phyloP scores from a whole-genome alignment of 192 early-diverging fungal species.

The Ambispora gerdemannii region DNA sequence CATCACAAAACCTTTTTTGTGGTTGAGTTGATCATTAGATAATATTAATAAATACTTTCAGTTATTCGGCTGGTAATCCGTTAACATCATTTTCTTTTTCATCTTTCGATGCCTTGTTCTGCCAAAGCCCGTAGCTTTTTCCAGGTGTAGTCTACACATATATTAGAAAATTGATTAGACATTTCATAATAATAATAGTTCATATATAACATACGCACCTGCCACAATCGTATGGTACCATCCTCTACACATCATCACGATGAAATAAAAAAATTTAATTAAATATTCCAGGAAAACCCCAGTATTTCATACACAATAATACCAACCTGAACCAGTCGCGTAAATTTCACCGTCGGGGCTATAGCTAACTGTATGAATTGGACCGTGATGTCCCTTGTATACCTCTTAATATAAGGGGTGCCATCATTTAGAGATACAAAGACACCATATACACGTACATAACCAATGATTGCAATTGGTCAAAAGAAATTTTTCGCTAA shows the following conservation, averaged over 20 bases:
- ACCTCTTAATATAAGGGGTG: conserved; percentile 45
- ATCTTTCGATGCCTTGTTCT: conserved; percentile 48
- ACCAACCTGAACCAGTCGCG: conserved; percentile 72
- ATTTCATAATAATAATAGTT: neutral
- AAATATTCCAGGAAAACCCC: too few relatives aligned
- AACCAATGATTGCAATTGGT: neutral
- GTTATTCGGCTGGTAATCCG: conserved; percentile 23
- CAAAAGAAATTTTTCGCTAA: conserved; percentile 15
- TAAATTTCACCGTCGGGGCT: conserved; percentile 91
- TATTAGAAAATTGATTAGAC: neutral
- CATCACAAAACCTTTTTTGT: too few relatives aligned
- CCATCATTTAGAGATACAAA: neutral
- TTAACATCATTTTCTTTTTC: conserved; percentile 32
- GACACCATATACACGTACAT: too few relatives aligned
- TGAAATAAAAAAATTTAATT: conserved; percentile 9
- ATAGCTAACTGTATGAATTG: conserved; percentile 84
- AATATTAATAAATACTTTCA: too few relatives aligned
- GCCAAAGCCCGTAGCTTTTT: conserved; percentile 81
- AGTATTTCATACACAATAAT: too few relatives aligned
- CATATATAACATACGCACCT: conserved; percentile 33
- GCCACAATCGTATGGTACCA: conserved; percentile 89
- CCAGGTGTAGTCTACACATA: conserved; percentile 61
- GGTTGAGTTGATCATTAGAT: too few relatives aligned
- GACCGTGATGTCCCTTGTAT: conserved; percentile 90
- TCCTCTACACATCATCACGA: conserved; percentile 59